Base-by-base conservation (phyloP, 345 rosid species). In the Mercurialis annua region DNA sequence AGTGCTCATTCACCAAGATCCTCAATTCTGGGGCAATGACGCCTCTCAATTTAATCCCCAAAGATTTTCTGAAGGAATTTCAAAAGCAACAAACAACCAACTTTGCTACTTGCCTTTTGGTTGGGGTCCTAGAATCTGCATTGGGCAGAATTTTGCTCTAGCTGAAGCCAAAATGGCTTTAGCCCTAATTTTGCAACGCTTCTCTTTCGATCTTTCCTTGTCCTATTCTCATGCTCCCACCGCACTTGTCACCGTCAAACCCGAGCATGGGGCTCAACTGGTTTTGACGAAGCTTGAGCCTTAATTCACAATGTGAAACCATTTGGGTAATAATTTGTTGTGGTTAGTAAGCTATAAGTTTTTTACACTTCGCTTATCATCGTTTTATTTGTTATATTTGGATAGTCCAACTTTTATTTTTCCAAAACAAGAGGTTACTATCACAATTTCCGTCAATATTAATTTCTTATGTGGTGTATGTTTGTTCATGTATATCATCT, bases 111-210 rank as follows among this genome's bases (percentile, higher is more conserved):
- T 50, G 26, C 80, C 83, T 0, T 70, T 81, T 9, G 69, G 82
- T 30, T 74, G 80, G 87, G 86, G 80, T 7, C 83, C 80, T 3
- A 62, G 83, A 48, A 80, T 59, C 9, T 84, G 88, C 40, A 43
- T 80, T 3, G 86, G 83, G 27, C 81, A 76, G 36, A 71, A 69
- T 53, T 86, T 86, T 73, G 83, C 84, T 5, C 38, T 72, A 67
- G 10, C 81, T 2, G 93, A 88, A 78, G 89, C 85, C 1, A 86
- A 82, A 73, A 62, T 77, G 49, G 89, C 85, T 40, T 54, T 85
- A 63, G 82, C 84, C 30, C 67, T 82, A 83, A 79, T 79, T 23
- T 62, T 88, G 58, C 85, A 75, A 27, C 55, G 71, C 30, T 85
- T 77, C 62, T 26, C 68, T 14, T 80, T 85, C 34, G 43, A 74